phyloP scores from a whole-genome alignment of 1,139 yeast genomes.

The Nakaseomyces nivariensis region DNA sequence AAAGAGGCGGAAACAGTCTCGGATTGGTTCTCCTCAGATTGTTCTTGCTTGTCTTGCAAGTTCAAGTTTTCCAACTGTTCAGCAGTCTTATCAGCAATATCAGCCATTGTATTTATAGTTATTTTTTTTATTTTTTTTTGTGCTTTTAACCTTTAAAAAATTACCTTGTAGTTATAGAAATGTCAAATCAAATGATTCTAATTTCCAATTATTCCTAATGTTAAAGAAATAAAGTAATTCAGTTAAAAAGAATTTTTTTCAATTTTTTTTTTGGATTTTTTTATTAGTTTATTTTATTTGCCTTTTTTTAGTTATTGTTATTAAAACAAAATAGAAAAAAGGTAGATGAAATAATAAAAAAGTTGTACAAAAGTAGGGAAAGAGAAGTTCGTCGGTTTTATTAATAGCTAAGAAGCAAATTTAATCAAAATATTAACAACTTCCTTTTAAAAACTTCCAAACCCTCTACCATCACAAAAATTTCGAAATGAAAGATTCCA shows the following conservation, averaged over 20 bases:
- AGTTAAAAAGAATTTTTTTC: neutral
- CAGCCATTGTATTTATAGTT: slow-evolving; percentile 28
- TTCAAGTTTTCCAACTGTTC: slow-evolving; percentile 33
- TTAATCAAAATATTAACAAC: neutral
- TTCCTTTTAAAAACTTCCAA: too few species aligned
- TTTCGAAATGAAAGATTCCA: too few species aligned
- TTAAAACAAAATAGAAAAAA: neutral
- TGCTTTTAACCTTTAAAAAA: slow-evolving; percentile 8
- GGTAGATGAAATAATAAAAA: neutral
- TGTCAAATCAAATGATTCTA: neutral
- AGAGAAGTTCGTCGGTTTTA: neutral
- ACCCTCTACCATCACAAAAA: too few species aligned
- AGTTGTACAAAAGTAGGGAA: neutral
- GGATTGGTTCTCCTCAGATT: slow-evolving; percentile 30
- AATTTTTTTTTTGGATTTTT: neutral
- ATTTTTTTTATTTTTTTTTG: slow-evolving; percentile 13
- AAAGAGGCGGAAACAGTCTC: slow-evolving; percentile 64
- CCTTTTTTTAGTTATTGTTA: neutral
- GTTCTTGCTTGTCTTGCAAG: slow-evolving; percentile 27
- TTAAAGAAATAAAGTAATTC: neutral
- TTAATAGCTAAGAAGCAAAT: too few species aligned
- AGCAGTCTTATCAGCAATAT: slow-evolving; percentile 32
- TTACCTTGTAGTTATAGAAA: neutral
- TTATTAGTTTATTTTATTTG: neutral
- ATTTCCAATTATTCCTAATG: neutral